Evolutionary conservation across 768 basidiomycete genomes (phyloP).

Genomic region (Mycena floridula): DNA sequence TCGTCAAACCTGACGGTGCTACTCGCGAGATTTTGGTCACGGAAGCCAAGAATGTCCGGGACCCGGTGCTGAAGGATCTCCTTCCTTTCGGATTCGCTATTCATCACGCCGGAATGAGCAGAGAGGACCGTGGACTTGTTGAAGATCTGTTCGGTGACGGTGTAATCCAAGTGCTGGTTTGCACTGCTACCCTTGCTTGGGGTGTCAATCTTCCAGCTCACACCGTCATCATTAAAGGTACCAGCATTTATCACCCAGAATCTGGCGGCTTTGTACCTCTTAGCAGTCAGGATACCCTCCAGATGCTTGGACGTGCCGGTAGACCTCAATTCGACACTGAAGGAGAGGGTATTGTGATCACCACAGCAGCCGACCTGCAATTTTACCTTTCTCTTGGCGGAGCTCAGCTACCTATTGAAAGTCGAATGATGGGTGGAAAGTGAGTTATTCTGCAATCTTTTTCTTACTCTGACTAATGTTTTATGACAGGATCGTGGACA

Average conservation of each 20-base stretch:
- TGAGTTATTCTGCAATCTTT: no score
- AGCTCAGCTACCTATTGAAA: slow-evolving; percentile 96
- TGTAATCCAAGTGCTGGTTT: slow-evolving; percentile 89
- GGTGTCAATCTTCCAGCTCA: slow-evolving; percentile 98
- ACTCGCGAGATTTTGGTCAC: slow-evolving; percentile 84
- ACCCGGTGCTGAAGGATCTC: slow-evolving; percentile 78
- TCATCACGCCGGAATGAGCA: slow-evolving; percentile 95
- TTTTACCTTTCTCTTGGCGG: slow-evolving; percentile 95
- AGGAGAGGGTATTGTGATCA: slow-evolving; percentile 98
- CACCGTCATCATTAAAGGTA: slow-evolving; percentile 99
- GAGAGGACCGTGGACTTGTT: slow-evolving; percentile 85
- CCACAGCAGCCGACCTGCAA: slow-evolving; percentile 93
- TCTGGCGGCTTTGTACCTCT: slow-evolving; percentile 97
- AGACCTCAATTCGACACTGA: slow-evolving; percentile 96
- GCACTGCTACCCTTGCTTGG: slow-evolving; percentile 98
- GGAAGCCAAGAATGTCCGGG: slow-evolving; percentile 79
- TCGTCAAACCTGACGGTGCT: slow-evolving; percentile 90
- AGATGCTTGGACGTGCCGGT: slow-evolving; percentile 98
- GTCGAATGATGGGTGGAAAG: slow-evolving; percentile 89
- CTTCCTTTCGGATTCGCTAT: slow-evolving; percentile 97
- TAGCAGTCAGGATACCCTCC: slow-evolving; percentile 91
- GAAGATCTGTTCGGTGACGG: slow-evolving; percentile 95
- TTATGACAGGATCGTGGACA: slow-evolving; percentile 90
- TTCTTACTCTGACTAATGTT: no score
- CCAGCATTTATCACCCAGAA: slow-evolving; percentile 98